Base-by-base conservation (phyloP, 768 basidiomycete genomes). In the Cystofilobasidium bisporidii region DNA sequence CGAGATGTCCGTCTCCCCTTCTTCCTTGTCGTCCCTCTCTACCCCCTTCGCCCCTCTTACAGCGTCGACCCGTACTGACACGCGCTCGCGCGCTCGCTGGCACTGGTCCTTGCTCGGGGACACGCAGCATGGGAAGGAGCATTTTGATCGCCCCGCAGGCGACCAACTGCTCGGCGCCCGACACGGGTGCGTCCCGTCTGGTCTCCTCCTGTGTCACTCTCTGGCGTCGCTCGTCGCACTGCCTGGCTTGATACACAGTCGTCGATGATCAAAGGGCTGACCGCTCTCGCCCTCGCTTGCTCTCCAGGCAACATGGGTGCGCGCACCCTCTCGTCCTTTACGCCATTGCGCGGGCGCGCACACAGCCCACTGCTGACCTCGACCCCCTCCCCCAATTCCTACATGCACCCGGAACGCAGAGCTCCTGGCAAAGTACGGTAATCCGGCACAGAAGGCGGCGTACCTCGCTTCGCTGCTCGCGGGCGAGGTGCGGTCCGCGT, bases 371-470 rank as follows among this genome's bases (percentile, higher is more conserved):
- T 36, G 36, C 36, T 36, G 36, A 36, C 36, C 36, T 12, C 12
- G 5, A 5, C 36, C 36, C 36, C 36, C 12, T 36, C 12, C 6
- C 36, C 36, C 36, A n/a, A n/a, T 36, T 36, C 36, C 36, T 12
- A 6, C 36, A 36, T 12, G 6, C 36, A 5, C 36, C 36, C 36
- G 36, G 36, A 36, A 12, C 43, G 26, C 79, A 93, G 93, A 99
- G 89, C 91, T 99, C 26, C 81, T 99, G 68, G 96, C 96, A 40
- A 84, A 88, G 65, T 99, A 93, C 76, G 96, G 89, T n/a, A 87
- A 85, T 33, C 83, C 85, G 1, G 89, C 85, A 70, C 96, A 99
- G 74, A 90, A 97, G 77, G 82, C 87, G 79, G 84, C 86, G 75
- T 99, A 91, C 88, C 82, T 99, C 10, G 72, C 82, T 30, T 92